phyloP scores from a whole-genome alignment of 805 yeast species.

The Ogataea nitratoaversa region DNA sequence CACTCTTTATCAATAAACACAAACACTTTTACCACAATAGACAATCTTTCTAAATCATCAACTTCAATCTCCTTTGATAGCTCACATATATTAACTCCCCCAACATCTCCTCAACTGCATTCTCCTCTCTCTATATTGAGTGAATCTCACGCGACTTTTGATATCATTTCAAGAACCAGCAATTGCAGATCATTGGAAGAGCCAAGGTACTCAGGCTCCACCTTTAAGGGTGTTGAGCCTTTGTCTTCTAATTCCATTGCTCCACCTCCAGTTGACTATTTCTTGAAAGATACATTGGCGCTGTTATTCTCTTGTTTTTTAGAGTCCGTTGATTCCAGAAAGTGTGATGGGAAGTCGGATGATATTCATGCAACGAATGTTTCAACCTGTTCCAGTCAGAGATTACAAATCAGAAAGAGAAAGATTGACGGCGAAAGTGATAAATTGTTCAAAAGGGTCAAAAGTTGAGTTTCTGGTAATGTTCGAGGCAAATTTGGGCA shows the following conservation, averaged over 20 bases:
- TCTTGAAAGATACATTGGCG: slow-evolving; percentile 9
- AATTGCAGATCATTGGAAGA: background rate
- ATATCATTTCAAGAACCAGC: background rate
- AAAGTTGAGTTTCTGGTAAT: background rate
- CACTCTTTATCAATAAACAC: background rate
- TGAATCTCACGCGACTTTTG: slow-evolving; percentile 11
- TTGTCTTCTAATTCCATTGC: background rate
- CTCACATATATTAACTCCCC: slow-evolving; percentile 11
- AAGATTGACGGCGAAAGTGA: background rate
- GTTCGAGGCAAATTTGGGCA: too few species aligned
- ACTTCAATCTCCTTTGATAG: background rate
- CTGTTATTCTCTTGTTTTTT: slow-evolving; percentile 10
- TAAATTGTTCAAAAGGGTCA: background rate
- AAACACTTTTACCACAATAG: background rate
- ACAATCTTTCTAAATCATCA: background rate
- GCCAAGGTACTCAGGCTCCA: background rate
- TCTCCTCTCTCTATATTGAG: background rate
- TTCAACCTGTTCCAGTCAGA: background rate
- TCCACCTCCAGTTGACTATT: background rate
- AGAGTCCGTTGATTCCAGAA: slow-evolving; percentile 4
- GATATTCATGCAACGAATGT: slow-evolving; percentile 15
- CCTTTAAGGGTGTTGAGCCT: slow-evolving; percentile 10
- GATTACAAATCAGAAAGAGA: background rate
- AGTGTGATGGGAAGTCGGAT: background rate
- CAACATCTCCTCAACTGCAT: slow-evolving; percentile 13